phyloP scores from a whole-genome alignment of 2,329 filamentous ascomycete genomes.

The Ilyonectria robusta region DNA sequence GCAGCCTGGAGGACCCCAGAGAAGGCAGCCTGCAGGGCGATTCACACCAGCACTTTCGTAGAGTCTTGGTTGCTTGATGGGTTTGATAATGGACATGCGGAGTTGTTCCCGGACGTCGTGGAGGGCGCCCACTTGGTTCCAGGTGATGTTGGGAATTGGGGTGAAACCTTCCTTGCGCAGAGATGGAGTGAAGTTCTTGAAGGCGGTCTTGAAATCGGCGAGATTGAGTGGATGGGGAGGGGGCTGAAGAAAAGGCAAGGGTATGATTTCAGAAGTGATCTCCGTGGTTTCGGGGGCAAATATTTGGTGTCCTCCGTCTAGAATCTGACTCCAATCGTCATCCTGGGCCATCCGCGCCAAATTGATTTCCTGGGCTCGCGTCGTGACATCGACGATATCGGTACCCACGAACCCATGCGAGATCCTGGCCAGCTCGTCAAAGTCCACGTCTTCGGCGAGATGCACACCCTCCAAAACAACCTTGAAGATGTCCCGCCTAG shows the following conservation, averaged over 20 bases:
- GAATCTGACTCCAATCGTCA: background rate
- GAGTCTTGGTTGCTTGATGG: slow-evolving; percentile 85
- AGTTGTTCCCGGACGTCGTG: slow-evolving; percentile 85
- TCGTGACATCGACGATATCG: slow-evolving; percentile 80
- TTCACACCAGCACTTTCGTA: slow-evolving; percentile 85
- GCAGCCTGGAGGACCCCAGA: slow-evolving; percentile 97
- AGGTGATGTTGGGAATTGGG: slow-evolving; percentile 93
- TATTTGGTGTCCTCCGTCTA: slow-evolving; percentile 8
- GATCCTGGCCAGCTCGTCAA: slow-evolving; percentile 80
- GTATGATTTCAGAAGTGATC: slow-evolving; percentile 14
- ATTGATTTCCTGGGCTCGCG: slow-evolving; percentile 56
- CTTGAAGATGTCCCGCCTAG: slow-evolving; percentile 82
- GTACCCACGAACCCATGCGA: slow-evolving; percentile 95
- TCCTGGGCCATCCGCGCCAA: slow-evolving; percentile 25
- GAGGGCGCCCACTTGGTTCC: slow-evolving; percentile 92
- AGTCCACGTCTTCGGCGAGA: slow-evolving; percentile 80
- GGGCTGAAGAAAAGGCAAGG: slow-evolving; percentile 15
- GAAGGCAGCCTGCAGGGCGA: slow-evolving; percentile 87
- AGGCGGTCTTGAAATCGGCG: slow-evolving; percentile 78
- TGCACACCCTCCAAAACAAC: slow-evolving; percentile 77
- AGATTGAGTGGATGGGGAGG: slow-evolving; percentile 37
- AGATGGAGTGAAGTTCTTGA: slow-evolving; percentile 75
- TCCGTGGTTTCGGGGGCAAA: slow-evolving; percentile 37
- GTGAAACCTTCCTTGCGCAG: slow-evolving; percentile 92
- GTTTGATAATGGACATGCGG: slow-evolving; percentile 87